These are phyloP conservation scores for Cephalotrichum gorgonifer DNA, from an alignment of 2,329 filamentous ascomycete species.

Conservation along the genomic window DNA sequence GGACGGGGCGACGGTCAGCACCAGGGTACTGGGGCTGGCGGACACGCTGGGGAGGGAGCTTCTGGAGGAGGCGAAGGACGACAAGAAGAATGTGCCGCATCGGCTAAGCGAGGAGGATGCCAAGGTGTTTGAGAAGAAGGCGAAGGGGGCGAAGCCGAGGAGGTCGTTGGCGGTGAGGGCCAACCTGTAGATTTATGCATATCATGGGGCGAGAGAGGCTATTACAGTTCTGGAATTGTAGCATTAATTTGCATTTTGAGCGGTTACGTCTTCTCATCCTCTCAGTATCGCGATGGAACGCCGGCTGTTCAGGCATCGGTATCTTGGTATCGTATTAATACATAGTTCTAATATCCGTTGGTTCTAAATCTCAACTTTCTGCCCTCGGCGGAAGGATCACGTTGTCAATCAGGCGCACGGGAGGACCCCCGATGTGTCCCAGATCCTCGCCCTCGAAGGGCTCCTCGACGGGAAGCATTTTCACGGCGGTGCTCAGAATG, in stretches of 20 bases:
- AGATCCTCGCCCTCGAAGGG: slow-evolving; percentile 62
- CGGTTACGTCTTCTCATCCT: too few relatives aligned
- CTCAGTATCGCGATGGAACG: too few relatives aligned
- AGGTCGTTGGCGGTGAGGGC: slow-evolving; percentile 40
- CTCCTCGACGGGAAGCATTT: slow-evolving; percentile 74
- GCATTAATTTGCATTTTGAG: background rate
- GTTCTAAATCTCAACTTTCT: background rate
- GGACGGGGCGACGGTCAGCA: slow-evolving; percentile 84
- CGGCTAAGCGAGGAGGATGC: slow-evolving; percentile 40
- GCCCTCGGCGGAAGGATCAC: slow-evolving; percentile 53
- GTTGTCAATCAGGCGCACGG: slow-evolving; percentile 89
- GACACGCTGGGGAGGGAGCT: slow-evolving; percentile 62
- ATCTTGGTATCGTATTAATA: background rate
- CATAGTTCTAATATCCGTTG: background rate
- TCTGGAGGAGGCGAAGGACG: slow-evolving; percentile 46
- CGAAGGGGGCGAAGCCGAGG: slow-evolving; percentile 36
- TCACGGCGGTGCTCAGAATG: slow-evolving; percentile 81
- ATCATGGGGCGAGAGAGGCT: background rate
- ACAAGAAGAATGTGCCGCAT: slow-evolving; percentile 23
- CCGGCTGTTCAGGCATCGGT: background rate
- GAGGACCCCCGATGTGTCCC: slow-evolving; percentile 59
- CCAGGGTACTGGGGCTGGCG: slow-evolving; percentile 66
- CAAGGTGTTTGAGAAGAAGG: slow-evolving; percentile 27
- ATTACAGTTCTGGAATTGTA: background rate
- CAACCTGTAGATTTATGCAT: slow-evolving; percentile 27